Evolutionary conservation across 2,329 filamentous ascomycete genomes (phyloP).

Genomic region (Macrophomina tecta): DNA sequence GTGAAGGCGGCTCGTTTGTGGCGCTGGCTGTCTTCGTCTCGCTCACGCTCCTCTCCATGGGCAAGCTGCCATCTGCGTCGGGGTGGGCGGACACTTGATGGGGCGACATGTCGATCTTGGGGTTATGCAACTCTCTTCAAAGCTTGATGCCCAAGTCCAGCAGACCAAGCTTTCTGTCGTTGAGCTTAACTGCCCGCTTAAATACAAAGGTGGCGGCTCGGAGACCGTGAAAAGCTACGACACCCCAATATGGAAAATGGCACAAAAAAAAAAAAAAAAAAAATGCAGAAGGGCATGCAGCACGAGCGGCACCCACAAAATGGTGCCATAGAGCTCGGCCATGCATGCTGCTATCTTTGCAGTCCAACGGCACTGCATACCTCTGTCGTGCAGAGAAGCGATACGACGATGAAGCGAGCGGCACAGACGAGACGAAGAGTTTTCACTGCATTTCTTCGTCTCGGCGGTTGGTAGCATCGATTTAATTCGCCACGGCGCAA

Average conservation of each 20-base stretch:
- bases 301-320: background rate
- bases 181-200: background rate
- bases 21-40: background rate
- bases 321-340: background rate
- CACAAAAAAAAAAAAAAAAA: background rate
- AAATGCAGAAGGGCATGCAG: background rate
- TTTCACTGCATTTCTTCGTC: background rate
- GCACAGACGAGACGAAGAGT: background rate
- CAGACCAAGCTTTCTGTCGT: background rate
- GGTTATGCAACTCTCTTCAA: background rate
- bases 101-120: background rate
- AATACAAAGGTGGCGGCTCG: background rate
- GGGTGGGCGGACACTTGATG: background rate
- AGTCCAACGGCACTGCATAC: background rate
- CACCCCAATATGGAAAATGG: background rate
- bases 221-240: background rate
- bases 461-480: background rate
- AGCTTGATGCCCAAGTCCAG: background rate
- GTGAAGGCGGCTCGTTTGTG: background rate
- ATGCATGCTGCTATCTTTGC: background rate
- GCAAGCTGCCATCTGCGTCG: background rate
- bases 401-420: background rate
- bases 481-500: background rate
- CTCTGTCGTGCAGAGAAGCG: background rate
- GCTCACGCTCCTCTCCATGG: background rate